Evolutionary conservation across 1,284 basidiomycete species (phyloP).

Genomic region (Puccinia triticina): DNA sequence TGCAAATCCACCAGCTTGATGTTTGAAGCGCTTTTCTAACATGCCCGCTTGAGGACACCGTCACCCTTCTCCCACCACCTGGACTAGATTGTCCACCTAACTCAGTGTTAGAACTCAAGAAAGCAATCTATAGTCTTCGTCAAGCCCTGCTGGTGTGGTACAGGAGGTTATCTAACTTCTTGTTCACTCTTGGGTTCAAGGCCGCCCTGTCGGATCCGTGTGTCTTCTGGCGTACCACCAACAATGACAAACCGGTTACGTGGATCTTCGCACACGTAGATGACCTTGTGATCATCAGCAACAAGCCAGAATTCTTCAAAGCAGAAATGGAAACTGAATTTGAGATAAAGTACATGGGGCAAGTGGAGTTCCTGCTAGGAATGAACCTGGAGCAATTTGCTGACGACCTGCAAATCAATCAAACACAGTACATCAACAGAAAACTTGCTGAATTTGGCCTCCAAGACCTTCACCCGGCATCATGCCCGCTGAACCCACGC

Average conservation of each 20-base stretch:
- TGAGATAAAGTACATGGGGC: constrained; percentile 6
- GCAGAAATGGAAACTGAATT: background rate
- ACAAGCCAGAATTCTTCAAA: background rate
- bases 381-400: background rate
- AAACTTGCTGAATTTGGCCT: background rate
- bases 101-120: background rate
- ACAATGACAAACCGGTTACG: background rate
- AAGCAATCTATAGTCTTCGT: constrained; percentile 8
- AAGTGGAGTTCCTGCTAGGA: background rate
- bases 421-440: background rate
- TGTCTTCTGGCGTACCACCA: background rate
- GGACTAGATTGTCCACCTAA: background rate
- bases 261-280: background rate
- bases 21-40: background rate
- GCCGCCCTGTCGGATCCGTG: background rate
- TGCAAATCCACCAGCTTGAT: background rate
- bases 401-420: background rate
- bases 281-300: constrained; percentile 2
- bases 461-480: background rate
- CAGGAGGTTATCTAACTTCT: no score
- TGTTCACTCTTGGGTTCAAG: no score
- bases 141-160: constrained; percentile 17
- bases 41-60: background rate
- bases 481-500: background rate
- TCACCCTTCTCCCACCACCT: background rate